Evolutionary conservation across 208 protist species (phyloP), one percentile per base, ranked within the genome.

Genomic region (Porcisia deanei): DNA sequence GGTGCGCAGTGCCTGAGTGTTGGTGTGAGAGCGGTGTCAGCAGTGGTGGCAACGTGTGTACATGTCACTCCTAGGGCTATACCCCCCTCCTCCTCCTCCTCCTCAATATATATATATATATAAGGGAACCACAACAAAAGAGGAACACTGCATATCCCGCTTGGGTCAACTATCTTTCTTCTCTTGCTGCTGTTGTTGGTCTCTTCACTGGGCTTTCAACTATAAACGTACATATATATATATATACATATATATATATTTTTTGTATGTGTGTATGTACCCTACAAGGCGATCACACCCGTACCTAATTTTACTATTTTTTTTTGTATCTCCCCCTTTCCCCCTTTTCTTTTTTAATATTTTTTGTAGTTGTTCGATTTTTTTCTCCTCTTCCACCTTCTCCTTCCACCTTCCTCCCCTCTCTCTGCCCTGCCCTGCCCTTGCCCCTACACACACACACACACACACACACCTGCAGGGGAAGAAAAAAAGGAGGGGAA

Each of bases 331-430:
- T 2, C 57, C 25, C 57, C 25, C n/a, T 37, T 18, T 61, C 25
- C 57, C n/a, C 57, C 57, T 3, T 60, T 47, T 58, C 63, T 70
- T 63, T 52, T 10, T 54, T 10, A 18, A 4, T 71, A 34, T 77
- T 59, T 66, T 80, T 71, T 9, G 55, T 71, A 30, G 30, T 70
- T 41, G 8, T 34, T 18, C 45, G 6, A 41, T 67, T 68, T 52
- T 45, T 43, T 60, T n/a, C 25, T 53, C 43, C 58, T 39, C 64
- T n/a, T 41, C n/a, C 18, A 43, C 60, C 47, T 18, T 16, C 9
- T 30, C 58, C 30, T 20, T 30, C 25, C 9, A n/a, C 25, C 58
- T 67, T 65, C n/a, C n/a, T 30, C 20, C 53, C 41, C 37, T 45
- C 25, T 52, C 58, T 65, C 30, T 30, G 30, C 30, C 30, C 54